Percentiles rank a stretch among this genome's conserved stretches.
Conservation (phyloP, 352 stramenopile species). For the Blastocystis sp. region DNA sequence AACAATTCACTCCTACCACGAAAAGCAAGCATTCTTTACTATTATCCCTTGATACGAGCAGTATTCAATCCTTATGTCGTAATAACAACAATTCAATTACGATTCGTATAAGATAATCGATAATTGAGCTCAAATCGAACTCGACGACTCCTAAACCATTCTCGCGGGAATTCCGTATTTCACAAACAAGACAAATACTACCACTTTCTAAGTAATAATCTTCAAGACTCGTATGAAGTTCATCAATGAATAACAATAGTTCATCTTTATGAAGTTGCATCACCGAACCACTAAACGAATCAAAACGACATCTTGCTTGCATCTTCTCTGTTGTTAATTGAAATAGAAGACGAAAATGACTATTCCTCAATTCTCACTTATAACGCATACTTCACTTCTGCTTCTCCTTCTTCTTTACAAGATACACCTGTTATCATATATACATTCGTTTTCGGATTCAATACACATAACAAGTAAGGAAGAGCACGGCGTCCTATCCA, state of each 20-base stretch:
- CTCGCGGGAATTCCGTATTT: background rate
- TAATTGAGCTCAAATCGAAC: background rate
- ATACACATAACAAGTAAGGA: slow-evolving; percentile 33
- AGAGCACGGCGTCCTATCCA: background rate
- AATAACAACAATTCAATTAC: background rate
- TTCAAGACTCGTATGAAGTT: slow-evolving; percentile 28
- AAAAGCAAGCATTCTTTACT: slow-evolving; percentile 30
- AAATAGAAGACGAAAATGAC: slow-evolving; percentile 42
- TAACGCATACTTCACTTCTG: slow-evolving; percentile 20
- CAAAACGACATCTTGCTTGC: slow-evolving; percentile 21
- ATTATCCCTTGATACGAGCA: slow-evolving; percentile 4
- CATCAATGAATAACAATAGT: slow-evolving; percentile 39
- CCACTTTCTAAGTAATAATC: slow-evolving; percentile 31
- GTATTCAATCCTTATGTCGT: background rate
- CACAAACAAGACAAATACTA: slow-evolving; percentile 11
- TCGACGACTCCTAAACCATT: background rate
- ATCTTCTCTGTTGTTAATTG: background rate
- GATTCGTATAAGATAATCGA: background rate
- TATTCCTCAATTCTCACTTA: background rate
- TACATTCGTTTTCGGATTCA: slow-evolving; percentile 6
- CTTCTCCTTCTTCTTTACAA: slow-evolving; percentile 30
- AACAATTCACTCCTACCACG: background rate
- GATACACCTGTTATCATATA: slow-evolving; percentile 29
- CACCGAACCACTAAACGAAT: slow-evolving; percentile 54
- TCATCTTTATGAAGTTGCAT: slow-evolving; percentile 54